Base-by-base conservation (phyloP, 805 yeast genomes). In the Monosporozyma aerobia region DNA sequence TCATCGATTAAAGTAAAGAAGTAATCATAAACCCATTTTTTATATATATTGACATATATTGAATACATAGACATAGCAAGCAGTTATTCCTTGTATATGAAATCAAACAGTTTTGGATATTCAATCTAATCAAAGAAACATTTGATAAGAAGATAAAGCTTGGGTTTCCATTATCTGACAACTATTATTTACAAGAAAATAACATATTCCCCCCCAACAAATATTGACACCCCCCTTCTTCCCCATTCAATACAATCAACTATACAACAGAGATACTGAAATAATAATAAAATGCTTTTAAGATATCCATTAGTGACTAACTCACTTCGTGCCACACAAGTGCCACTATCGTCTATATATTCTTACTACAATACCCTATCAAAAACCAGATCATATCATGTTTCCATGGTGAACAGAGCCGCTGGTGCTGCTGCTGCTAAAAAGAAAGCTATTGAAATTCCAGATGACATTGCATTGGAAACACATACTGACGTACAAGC, bases 401-500 rank as follows among this genome's bases (percentile, higher is more conserved):
- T 39, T 19, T 19, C 43, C 1, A 39, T 16, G 25, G 23, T 39
- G n/a, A 39, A 39, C 19, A 39, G 23, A 22, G 43, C 43, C 14
- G 4, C 47, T 9, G 52, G 54, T 50, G 56, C 57, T 25, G 54
- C 56, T 16, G 52, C 65, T 2, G 61, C 58, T 3, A 30, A 13
- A 14, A 49, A 44, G 48, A 30, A 41, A 3, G 61, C 67, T 19
- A 61, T 63, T 9, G 65, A 65, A 29, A 48, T 61, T 14, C 59
- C 58, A n/a, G 61, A 64, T 11, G 63, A 60, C 50, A 47, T 63
- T 3, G 51, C 66, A 3, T 51, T 67, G 37, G 68, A 65, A 47
- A 66, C 67, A 9, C 71, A 64, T 45, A 67, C 71, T 6, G 71
- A 67, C 56, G 57, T 60, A 5, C 69, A 67, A 48, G 54, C 63